These are phyloP conservation scores for Hylodesmum podocarpum DNA, from an alignment of 306 rosid species.

Conservation along the genomic window DNA sequence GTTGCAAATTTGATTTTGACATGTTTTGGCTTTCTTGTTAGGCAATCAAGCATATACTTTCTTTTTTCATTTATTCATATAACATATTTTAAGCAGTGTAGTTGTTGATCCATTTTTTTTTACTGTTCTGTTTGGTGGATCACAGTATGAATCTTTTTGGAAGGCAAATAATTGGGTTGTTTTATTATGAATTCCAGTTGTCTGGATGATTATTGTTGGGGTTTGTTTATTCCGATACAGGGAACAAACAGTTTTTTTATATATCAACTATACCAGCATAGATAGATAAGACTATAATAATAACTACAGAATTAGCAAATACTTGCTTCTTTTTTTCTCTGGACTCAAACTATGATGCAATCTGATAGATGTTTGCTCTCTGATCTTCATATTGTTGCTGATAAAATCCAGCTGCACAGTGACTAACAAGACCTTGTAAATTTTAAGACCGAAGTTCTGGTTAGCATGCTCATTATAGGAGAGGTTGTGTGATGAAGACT, in stretches of 20 bases:
- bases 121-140: background rate
- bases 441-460: background rate
- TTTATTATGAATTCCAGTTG: background rate
- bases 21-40: background rate
- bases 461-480: background rate
- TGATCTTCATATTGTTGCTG: slow-evolving; percentile 2
- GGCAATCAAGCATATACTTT: background rate
- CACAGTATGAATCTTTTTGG: background rate
- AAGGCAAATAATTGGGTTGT: background rate
- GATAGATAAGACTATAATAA: background rate
- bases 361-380: background rate
- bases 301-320: background rate
- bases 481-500: background rate
- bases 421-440: background rate
- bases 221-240: background rate
- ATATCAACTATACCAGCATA: background rate
- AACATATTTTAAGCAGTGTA: background rate
- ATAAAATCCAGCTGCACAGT: background rate
- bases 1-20: background rate
- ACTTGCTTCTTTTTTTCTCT: background rate
- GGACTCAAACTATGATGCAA: background rate
- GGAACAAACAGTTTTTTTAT: background rate
- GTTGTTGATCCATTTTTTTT: background rate
- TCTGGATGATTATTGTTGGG: background rate
- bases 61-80: background rate